phyloP scores from a whole-genome alignment of 2,329 filamentous ascomycete species.

The Fusarium anguioides region DNA sequence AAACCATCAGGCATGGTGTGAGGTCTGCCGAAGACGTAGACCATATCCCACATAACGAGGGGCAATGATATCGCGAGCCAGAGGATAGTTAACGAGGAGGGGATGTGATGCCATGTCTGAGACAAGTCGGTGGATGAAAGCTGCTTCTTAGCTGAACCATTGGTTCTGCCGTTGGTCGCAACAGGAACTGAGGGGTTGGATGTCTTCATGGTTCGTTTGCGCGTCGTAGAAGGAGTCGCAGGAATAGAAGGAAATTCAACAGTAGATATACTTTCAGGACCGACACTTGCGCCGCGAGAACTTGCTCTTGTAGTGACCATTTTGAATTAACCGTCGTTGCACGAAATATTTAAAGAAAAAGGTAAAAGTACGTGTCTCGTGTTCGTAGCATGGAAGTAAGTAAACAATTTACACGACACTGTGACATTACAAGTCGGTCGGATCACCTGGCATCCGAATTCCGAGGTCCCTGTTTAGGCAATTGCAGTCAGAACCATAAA shows the following conservation, averaged over 20 bases:
- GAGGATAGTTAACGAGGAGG: slow-evolving; percentile 61
- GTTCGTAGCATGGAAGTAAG: not conserved
- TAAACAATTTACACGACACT: not conserved
- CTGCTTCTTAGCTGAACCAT: slow-evolving; percentile 18
- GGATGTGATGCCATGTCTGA: slow-evolving; percentile 57
- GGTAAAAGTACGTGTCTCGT: not conserved
- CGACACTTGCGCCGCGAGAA: slow-evolving; percentile 48
- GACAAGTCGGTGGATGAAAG: slow-evolving; percentile 11
- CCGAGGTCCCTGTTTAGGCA: slow-evolving; percentile 16
- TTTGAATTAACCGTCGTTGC: not conserved
- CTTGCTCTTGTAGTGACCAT: slow-evolving; percentile 56
- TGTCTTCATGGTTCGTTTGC: slow-evolving; percentile 29
- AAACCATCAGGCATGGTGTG: slow-evolving; percentile 82
- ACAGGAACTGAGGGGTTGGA: not conserved
- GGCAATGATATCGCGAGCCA: slow-evolving; percentile 83
- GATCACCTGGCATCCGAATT: slow-evolving; percentile 17
- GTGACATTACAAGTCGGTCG: not conserved
- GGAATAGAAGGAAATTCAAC: slow-evolving; percentile 20
- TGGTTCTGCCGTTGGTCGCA: slow-evolving; percentile 7
- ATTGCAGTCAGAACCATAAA: slow-evolving; percentile 9
- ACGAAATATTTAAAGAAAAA: not conserved
- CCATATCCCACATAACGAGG: slow-evolving; percentile 83
- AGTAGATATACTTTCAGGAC: slow-evolving; percentile 28
- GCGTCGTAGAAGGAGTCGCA: slow-evolving; percentile 27
- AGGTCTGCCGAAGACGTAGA: slow-evolving; percentile 83